phyloP scores from a whole-genome alignment of 2,329 filamentous ascomycete species.

The Diaporthe destruens region DNA sequence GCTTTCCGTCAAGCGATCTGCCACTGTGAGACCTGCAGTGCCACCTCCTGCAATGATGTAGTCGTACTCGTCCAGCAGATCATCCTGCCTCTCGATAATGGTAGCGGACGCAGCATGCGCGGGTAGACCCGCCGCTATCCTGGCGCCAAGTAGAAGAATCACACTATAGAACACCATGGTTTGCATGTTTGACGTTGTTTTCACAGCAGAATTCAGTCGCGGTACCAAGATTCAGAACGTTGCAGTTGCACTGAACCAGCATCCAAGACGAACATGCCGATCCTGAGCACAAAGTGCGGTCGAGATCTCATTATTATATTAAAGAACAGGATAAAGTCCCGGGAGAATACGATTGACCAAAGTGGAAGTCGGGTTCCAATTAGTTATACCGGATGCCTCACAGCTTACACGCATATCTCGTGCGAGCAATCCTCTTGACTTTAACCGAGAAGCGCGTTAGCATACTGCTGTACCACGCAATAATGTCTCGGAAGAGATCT shows the following conservation, averaged over 20 bases:
- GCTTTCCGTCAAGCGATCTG: conserved; percentile 22
- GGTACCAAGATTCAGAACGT: conserved; percentile 4
- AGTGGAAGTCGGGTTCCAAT: not conserved
- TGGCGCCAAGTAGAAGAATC: conserved; percentile 1
- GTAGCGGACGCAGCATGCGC: conserved; percentile 22
- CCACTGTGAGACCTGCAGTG: conserved; percentile 33
- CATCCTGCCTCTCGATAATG: conserved; percentile 27
- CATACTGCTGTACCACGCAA: not conserved
- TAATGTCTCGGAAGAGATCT: not conserved
- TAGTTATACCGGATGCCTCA: not conserved
- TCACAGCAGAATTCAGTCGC: not conserved
- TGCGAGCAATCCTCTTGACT: not conserved
- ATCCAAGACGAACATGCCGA: not conserved
- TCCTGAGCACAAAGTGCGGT: not conserved
- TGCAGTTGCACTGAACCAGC: not conserved
- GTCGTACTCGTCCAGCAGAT: conserved; percentile 31
- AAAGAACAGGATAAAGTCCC: conserved; percentile 28
- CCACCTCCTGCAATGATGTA: conserved; percentile 35
- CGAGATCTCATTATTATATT: conserved; percentile 4
- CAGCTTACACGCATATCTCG: not conserved
- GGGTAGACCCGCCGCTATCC: conserved; percentile 6
- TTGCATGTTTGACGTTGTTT: not conserved
- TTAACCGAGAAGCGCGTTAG: conserved; percentile 8
- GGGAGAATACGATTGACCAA: not conserved
- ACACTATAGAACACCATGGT: conserved; percentile 8